Evolutionary conservation across 805 yeast species (phyloP).

Genomic region (Candida nitratophila): DNA sequence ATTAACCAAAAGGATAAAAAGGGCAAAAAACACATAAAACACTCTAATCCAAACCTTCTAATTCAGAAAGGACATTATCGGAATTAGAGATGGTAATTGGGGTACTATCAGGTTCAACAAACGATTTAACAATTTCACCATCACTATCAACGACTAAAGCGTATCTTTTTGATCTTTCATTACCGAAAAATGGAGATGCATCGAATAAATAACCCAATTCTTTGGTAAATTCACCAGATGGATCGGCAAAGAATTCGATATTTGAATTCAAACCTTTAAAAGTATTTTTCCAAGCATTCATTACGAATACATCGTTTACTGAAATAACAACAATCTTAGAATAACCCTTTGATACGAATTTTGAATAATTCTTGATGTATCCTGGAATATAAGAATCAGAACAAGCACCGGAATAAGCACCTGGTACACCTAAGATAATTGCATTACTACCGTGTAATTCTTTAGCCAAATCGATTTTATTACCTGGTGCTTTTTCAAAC

Average conservation of each 20-base stretch:
- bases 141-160: constrained; percentile 63
- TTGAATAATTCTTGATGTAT: constrained; percentile 43
- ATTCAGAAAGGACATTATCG: constrained; percentile 31
- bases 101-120: constrained; percentile 77
- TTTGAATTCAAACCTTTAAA: constrained; percentile 14
- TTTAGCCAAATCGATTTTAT: constrained; percentile 13
- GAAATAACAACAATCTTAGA: constrained; percentile 56
- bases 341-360: constrained; percentile 63
- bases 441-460: constrained; percentile 19
- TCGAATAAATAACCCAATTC: constrained; percentile 66
- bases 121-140: constrained; percentile 59
- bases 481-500: constrained; percentile 16
- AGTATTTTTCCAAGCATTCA: constrained; percentile 67
- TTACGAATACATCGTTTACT: constrained; percentile 84
- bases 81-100: constrained; percentile 53
- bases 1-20: too few species aligned
- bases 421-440: constrained; percentile 55
- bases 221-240: constrained; percentile 64
- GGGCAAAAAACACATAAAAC: too few species aligned
- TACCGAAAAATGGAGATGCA: constrained; percentile 72
- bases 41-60: constrained; percentile 16
- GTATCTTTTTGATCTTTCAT: constrained; percentile 64
- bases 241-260: constrained; percentile 60
- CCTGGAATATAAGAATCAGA: constrained; percentile 69
- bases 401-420: constrained; percentile 81